phyloP scores from a whole-genome alignment of 2,329 filamentous ascomycete genomes.

The Pyrenochaeta sp. region DNA sequence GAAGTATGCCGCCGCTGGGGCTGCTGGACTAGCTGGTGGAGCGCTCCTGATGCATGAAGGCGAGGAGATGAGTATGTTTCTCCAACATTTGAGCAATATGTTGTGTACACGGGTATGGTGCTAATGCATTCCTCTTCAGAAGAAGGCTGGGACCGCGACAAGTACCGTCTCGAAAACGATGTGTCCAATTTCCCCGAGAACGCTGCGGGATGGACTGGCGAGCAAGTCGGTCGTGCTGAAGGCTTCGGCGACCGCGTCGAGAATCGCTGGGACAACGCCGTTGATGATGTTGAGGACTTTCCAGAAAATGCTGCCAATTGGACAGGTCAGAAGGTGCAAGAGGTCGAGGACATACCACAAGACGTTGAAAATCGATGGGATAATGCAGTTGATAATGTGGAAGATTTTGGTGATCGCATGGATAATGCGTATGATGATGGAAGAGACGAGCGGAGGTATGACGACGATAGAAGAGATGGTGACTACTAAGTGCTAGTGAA shows the following conservation, averaged over 20 bases:
- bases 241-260: constrained; percentile 32
- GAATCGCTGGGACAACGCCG: constrained; percentile 26
- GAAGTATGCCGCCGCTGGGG: constrained; percentile 39
- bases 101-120: too few relatives aligned
- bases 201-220: constrained; percentile 31
- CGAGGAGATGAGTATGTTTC: constrained; percentile 30
- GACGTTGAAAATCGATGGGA: constrained; percentile 36
- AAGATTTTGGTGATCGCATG: constrained; percentile 31
- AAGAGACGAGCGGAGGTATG: constrained; percentile 32
- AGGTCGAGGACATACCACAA: constrained; percentile 33
- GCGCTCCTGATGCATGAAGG: constrained; percentile 38
- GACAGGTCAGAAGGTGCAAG: constrained; percentile 35
- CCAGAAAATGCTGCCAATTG: constrained; percentile 32
- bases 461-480: constrained; percentile 24
- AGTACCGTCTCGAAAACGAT: constrained; percentile 23
- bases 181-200: constrained; percentile 33
- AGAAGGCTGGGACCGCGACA: constrained; percentile 25
- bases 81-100: background rate
- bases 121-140: constrained; percentile 15
- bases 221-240: constrained; percentile 33
- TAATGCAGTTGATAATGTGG: constrained; percentile 21
- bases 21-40: constrained; percentile 31
- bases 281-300: constrained; percentile 35
- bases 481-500: background rate
- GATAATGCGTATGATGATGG: constrained; percentile 33